Percentiles rank a stretch among this genome's conserved stretches.
These are phyloP conservation scores for Solanum clarkiae DNA, from an alignment of 257 asterid genomes.

Conservation along the genomic window DNA sequence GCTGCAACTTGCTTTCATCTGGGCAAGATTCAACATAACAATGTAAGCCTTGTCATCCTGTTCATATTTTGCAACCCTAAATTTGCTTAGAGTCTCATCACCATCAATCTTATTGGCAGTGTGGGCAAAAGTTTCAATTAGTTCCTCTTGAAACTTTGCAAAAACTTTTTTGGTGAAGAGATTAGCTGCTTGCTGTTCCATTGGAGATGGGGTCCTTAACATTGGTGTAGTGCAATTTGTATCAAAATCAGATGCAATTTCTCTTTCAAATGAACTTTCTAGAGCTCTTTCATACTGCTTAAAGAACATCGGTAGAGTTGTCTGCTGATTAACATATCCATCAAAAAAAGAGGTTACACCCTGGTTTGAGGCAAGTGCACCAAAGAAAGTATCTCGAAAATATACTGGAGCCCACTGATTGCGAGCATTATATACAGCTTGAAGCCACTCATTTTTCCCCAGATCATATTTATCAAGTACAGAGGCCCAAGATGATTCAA, in stretches of 20 bases:
- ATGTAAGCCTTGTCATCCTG: conserved; percentile 61
- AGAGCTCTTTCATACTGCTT: conserved; percentile 74
- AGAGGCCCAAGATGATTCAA: conserved; percentile 63
- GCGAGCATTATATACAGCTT: conserved; percentile 72
- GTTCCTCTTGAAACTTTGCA: conserved; percentile 70
- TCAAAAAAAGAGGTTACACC: conserved; percentile 60
- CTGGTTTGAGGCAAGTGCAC: conserved; percentile 52
- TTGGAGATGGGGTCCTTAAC: conserved; percentile 72
- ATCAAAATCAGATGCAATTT: conserved; percentile 57
- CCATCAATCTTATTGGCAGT: conserved; percentile 69
- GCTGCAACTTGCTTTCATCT: conserved; percentile 67
- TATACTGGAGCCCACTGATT: conserved; percentile 83
- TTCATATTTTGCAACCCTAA: conserved; percentile 75
- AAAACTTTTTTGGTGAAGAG: conserved; percentile 55
- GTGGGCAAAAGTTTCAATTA: conserved; percentile 76
- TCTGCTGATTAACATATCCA: conserved; percentile 72
- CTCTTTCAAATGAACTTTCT: conserved; percentile 52
- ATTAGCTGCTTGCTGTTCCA: conserved; percentile 73
- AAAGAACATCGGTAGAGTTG: conserved; percentile 55
- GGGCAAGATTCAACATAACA: conserved; percentile 36
- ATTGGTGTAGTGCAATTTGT: conserved; percentile 40
- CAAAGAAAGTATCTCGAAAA: conserved; percentile 65
- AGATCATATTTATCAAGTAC: conserved; percentile 50
- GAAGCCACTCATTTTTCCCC: conserved; percentile 64
- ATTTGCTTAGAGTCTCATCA: conserved; percentile 42